Evolutionary conservation across 805 yeast species (phyloP).

Genomic region (Candida takata): DNA sequence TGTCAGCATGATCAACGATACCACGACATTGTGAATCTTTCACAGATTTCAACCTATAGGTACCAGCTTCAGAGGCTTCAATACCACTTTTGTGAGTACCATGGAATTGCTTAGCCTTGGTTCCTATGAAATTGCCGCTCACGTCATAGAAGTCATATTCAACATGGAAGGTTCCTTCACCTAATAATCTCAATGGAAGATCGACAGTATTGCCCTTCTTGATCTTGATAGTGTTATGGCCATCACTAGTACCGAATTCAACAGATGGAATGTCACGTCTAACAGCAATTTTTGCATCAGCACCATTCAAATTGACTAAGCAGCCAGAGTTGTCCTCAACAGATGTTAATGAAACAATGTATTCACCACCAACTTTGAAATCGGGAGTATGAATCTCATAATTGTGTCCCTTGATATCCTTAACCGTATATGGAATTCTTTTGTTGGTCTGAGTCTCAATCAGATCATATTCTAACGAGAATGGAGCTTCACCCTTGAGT

Average conservation of each 20-base stretch:
- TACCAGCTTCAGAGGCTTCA: slow-evolving; percentile 38
- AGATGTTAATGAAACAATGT: slow-evolving; percentile 52
- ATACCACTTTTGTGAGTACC: slow-evolving; percentile 28
- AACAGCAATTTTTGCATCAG: slow-evolving; percentile 60
- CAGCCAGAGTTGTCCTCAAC: slow-evolving; percentile 77
- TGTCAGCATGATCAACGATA: slow-evolving; percentile 26
- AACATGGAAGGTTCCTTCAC: slow-evolving; percentile 47
- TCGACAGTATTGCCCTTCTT: slow-evolving; percentile 55
- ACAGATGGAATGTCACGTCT: slow-evolving; percentile 63
- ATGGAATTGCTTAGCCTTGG: slow-evolving; percentile 14
- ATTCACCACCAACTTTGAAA: slow-evolving; percentile 65
- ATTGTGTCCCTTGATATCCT: slow-evolving; percentile 31
- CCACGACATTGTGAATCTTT: slow-evolving; percentile 49
- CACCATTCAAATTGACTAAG: slow-evolving; percentile 57
- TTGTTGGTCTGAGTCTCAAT: slow-evolving; percentile 47
- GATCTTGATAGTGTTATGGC: slow-evolving; percentile 33
- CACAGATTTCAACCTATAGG: slow-evolving; percentile 38
- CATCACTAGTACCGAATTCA: slow-evolving; percentile 34
- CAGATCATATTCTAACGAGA: slow-evolving; percentile 60
- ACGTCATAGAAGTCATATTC: slow-evolving; percentile 28
- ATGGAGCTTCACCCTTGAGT: slow-evolving; percentile 79
- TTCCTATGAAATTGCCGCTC: slow-evolving; percentile 23
- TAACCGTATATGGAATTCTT: slow-evolving; percentile 35
- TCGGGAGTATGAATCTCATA: slow-evolving; percentile 46
- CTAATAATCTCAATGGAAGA: slow-evolving; percentile 55